These are phyloP conservation scores for Malus hybrid DNA, from an alignment of 331 rosid species.

Conservation along the genomic window DNA sequence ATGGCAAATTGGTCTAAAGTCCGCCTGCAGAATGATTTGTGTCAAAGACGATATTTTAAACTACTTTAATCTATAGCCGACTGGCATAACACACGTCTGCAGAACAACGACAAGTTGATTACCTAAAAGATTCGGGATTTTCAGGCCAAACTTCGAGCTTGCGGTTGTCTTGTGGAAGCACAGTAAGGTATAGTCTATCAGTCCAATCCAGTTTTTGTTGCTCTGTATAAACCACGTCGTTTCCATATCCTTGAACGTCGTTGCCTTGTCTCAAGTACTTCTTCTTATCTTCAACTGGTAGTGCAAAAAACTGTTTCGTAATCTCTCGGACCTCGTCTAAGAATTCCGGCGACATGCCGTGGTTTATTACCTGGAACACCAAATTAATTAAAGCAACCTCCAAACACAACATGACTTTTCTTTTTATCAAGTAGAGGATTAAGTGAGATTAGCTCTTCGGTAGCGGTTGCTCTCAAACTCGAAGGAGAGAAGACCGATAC, in stretches of 20 bases:
- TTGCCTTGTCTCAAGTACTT: conserved; percentile 33
- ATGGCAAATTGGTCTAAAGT: conserved; percentile 18
- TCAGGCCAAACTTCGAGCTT: conserved; percentile 55
- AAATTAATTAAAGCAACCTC: background rate
- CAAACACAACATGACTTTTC: no score
- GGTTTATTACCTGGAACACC: conserved; percentile 45
- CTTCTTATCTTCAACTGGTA: conserved; percentile 53
- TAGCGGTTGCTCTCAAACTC: no score
- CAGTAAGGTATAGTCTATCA: conserved; percentile 24
- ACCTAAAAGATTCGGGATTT: conserved; percentile 48
- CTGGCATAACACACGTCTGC: background rate
- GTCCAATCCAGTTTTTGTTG: conserved; percentile 59
- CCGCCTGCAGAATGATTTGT: background rate
- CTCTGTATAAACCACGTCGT: conserved; percentile 29
- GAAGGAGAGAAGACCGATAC: no score
- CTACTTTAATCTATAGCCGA: no score
- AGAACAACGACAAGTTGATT: background rate
- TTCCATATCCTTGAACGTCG: conserved; percentile 58
- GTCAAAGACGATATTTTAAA: no score
- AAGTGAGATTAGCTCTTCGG: no score
- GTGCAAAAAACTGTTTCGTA: conserved; percentile 45
- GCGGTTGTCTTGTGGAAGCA: conserved; percentile 24
- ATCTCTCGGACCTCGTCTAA: conserved; percentile 37
- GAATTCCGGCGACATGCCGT: conserved; percentile 41
- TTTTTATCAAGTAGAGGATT: no score